These are phyloP conservation scores for Boletus sp. DNA, from an alignment of 768 basidiomycete species.

Conservation along the genomic window DNA sequence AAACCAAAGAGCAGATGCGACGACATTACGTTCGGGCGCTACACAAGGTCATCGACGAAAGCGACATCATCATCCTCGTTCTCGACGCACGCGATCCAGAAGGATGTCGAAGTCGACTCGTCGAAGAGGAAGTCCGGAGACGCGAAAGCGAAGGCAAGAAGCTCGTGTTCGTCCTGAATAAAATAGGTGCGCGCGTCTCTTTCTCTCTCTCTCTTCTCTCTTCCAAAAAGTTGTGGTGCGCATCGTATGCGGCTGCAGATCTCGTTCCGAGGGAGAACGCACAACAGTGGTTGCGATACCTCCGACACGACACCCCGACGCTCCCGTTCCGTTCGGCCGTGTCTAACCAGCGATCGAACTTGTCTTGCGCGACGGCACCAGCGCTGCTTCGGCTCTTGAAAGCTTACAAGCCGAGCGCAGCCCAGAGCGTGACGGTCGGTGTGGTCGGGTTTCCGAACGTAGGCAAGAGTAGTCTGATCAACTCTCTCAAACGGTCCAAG, in stretches of 20 bases:
- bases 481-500: slow-evolving; percentile 84
- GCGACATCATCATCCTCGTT: slow-evolving; percentile 86
- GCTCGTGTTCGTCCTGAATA: slow-evolving; percentile 92
- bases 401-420: slow-evolving; percentile 64
- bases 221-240: neutral
- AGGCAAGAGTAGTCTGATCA: slow-evolving; percentile 93
- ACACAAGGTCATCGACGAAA: slow-evolving; percentile 90
- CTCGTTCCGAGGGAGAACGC: slow-evolving; percentile 87
- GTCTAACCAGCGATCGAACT: slow-evolving; percentile 73
- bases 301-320: slow-evolving; percentile 91
- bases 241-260: slow-evolving; percentile 44
- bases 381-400: slow-evolving; percentile 79
- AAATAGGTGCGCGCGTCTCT: slow-evolving; percentile 67
- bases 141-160: slow-evolving; percentile 88
- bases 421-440: slow-evolving; percentile 76
- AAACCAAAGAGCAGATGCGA: slow-evolving; percentile 67
- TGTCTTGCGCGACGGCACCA: slow-evolving; percentile 75
- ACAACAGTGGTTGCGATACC: slow-evolving; percentile 83
- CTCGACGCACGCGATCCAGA: slow-evolving; percentile 95
- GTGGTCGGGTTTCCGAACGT: slow-evolving; percentile 98
- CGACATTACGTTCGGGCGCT: slow-evolving; percentile 75
- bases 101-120: slow-evolving; percentile 85
- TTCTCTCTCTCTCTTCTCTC: neutral
- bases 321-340: slow-evolving; percentile 85
- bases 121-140: slow-evolving; percentile 90